Percentiles rank a stretch among this genome's conserved stretches.
These are phyloP conservation scores for Rehmannia glutinosa DNA, from an alignment of 257 asterid genomes.

Conservation along the genomic window DNA sequence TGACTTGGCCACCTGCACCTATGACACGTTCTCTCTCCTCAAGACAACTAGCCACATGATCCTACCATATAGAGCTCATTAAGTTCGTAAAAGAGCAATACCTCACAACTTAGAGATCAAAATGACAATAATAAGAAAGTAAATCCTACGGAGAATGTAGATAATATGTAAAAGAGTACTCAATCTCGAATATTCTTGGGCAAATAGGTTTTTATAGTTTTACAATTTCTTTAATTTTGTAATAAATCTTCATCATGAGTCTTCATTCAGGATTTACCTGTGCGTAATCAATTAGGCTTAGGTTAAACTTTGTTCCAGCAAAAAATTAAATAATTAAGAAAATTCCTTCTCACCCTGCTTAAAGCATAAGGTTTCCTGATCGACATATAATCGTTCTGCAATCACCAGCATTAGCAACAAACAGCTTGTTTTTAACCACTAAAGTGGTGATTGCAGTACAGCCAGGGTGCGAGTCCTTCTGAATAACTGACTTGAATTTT, in stretches of 20 bases:
- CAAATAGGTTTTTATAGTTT: too few relatives aligned
- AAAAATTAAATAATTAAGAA: not conserved
- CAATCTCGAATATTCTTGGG: too few relatives aligned
- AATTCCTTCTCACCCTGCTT: slow-evolving; percentile 67
- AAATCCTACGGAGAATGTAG: not conserved
- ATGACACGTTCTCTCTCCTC: slow-evolving; percentile 86
- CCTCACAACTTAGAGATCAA: not conserved
- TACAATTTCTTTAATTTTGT: too few relatives aligned
- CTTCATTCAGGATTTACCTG: too few relatives aligned
- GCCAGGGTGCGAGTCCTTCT: slow-evolving; percentile 89
- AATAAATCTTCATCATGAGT: too few relatives aligned
- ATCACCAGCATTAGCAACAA: slow-evolving; percentile 98
- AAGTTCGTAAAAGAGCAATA: slow-evolving; percentile 9
- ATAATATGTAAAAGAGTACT: too few relatives aligned
- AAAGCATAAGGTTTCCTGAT: slow-evolving; percentile 63
- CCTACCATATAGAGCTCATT: slow-evolving; percentile 56
- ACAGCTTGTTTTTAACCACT: slow-evolving; percentile 58
- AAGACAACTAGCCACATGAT: slow-evolving; percentile 83
- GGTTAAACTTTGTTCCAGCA: not conserved
- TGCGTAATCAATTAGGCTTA: too few relatives aligned
- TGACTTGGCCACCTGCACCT: slow-evolving; percentile 67
- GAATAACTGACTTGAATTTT: slow-evolving; percentile 48
- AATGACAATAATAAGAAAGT: not conserved
- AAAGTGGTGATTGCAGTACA: slow-evolving; percentile 87
- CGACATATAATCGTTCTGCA: slow-evolving; percentile 86